phyloP scores from a whole-genome alignment of 2,329 filamentous ascomycete species.

The Hypoxylon sp. region DNA sequence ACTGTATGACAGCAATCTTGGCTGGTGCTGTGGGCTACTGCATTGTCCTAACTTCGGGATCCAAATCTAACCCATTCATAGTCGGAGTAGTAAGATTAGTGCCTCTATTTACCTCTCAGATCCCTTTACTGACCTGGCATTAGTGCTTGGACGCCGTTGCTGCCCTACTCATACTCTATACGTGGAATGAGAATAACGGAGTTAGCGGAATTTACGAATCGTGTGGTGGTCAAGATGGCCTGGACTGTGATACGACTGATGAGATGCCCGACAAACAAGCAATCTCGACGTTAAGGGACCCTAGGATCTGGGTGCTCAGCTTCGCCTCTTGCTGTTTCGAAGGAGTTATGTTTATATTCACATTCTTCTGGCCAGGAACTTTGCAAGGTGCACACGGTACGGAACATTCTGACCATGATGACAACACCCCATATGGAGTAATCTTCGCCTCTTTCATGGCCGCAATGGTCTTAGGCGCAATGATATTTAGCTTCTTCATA shows the following conservation, averaged over 20 bases:
- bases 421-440: constrained; percentile 61
- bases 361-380: constrained; percentile 55
- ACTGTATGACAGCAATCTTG: constrained; percentile 67
- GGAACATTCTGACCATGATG: constrained; percentile 28
- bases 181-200: constrained; percentile 54
- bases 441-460: constrained; percentile 73
- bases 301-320: constrained; percentile 53
- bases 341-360: constrained; percentile 55
- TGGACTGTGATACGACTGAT: not conserved
- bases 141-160: constrained; percentile 51
- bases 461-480: constrained; percentile 71
- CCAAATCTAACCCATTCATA: constrained; percentile 66
- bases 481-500: constrained; percentile 63
- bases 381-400: constrained; percentile 52
- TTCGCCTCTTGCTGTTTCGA: constrained; percentile 56
- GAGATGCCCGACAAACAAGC: not conserved
- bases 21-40: constrained; percentile 66
- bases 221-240: not conserved
- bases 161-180: constrained; percentile 51
- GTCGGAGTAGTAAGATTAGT: constrained; percentile 55
- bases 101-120: not conserved
- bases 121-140: not conserved
- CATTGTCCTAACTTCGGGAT: constrained; percentile 62
- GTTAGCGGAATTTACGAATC: not conserved
- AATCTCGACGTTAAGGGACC: constrained; percentile 38